Conservation (phyloP, 371 early-diverging fungal genomes). For the Quaeritorhiza haematococci region DNA sequence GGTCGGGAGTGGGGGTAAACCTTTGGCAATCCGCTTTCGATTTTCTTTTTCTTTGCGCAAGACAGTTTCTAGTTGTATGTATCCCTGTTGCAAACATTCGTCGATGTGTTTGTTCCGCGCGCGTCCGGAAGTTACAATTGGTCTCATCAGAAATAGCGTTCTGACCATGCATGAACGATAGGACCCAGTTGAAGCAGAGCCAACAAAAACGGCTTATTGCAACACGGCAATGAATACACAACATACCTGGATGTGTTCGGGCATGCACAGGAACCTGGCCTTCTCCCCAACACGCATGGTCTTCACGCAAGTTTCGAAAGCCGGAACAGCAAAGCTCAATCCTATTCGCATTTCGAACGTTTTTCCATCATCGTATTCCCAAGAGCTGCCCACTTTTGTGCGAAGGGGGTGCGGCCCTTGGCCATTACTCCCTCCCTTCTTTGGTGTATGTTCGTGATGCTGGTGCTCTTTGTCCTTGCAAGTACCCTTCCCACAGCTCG, state of each 20-base stretch:
- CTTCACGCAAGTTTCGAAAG: constrained; percentile 36
- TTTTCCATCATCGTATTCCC: constrained; percentile 15
- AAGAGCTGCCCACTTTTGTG: constrained; percentile 16
- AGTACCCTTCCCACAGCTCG: not conserved
- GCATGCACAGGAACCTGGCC: constrained; percentile 40
- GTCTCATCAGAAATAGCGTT: too few species aligned
- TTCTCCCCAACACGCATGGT: constrained; percentile 36
- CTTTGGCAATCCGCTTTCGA: constrained; percentile 23
- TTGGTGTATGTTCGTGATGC: constrained; percentile 4
- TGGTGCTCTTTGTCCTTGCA: not conserved
- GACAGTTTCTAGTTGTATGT: constrained; percentile 36
- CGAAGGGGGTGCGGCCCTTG: constrained; percentile 13
- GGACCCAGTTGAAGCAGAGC: too few species aligned
- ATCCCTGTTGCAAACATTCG: constrained; percentile 21
- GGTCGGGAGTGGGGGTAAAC: constrained; percentile 20
- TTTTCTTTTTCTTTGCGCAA: constrained; percentile 37
- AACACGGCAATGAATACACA: too few species aligned
- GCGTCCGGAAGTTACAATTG: not conserved
- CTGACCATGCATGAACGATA: too few species aligned
- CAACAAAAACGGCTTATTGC: too few species aligned
- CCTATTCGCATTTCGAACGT: constrained; percentile 40
- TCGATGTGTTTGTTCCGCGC: not conserved
- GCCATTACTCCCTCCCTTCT: constrained; percentile 3
- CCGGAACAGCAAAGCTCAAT: constrained; percentile 34
- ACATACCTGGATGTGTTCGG: constrained; percentile 30